A percentile compares a stretch with the other conserved stretches of the same genome.
These are phyloP conservation scores for Starmerella apis DNA, from an alignment of 805 yeast genomes.

Conservation along the genomic window DNA sequence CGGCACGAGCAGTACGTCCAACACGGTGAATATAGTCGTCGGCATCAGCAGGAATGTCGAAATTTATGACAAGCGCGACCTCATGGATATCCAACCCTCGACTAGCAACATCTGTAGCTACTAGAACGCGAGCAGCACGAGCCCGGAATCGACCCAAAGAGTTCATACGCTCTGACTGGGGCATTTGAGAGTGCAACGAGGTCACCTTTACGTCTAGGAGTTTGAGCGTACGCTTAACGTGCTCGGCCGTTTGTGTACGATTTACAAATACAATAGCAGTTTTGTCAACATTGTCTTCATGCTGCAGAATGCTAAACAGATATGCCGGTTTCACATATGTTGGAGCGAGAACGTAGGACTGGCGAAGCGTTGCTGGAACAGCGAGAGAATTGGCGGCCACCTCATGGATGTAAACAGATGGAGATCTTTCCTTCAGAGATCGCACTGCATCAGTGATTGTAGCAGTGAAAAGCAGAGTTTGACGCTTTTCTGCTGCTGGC, in stretches of 20 bases:
- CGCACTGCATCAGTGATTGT: conserved; percentile 90
- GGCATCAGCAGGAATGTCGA: conserved; percentile 89
- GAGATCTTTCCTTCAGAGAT: conserved; percentile 52
- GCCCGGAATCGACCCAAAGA: conserved; percentile 90
- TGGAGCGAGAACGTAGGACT: conserved; percentile 67
- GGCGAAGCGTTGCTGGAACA: conserved; percentile 60
- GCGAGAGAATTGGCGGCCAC: conserved; percentile 66
- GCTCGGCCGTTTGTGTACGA: conserved; percentile 81
- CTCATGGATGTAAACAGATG: conserved; percentile 59
- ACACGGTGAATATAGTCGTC: conserved; percentile 95
- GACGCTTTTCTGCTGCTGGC: conserved; percentile 65
- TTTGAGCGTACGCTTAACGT: conserved; percentile 64
- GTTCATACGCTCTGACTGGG: conserved; percentile 81
- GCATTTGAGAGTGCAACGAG: conserved; percentile 88
- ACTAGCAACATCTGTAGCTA: conserved; percentile 95
- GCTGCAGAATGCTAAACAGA: conserved; percentile 54
- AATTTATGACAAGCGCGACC: conserved; percentile 82
- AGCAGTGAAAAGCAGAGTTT: conserved; percentile 87
- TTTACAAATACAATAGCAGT: conserved; percentile 85
- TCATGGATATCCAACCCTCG: conserved; percentile 95
- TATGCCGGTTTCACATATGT: conserved; percentile 85
- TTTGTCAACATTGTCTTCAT: conserved; percentile 50
- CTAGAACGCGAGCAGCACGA: conserved; percentile 80
- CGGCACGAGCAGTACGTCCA: conserved; percentile 99
- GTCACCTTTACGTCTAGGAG: conserved; percentile 71